Base-by-base conservation (phyloP, 2,329 filamentous ascomycete genomes). In the Claviceps fusiformis region DNA sequence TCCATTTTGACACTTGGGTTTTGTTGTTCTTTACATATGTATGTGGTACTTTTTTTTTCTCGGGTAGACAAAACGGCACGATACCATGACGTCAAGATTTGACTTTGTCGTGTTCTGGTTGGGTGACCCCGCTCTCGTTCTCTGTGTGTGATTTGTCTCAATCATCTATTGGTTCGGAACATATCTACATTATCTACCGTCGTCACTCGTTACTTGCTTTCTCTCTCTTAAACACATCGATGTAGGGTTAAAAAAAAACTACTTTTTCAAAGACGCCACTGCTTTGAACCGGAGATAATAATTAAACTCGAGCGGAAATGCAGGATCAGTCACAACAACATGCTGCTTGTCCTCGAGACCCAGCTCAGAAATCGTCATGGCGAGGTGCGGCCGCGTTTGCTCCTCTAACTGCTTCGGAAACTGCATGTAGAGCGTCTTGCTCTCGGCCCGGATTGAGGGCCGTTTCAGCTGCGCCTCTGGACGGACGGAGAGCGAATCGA, bases 391-490 rank as follows among this genome's bases (percentile, higher is more conserved):
- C 54, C 89, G 77, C 1, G 92, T 96, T 72, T 89, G 81, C 71
- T 89, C 82, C 66, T 95, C 89, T 54, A 98, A 73, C 59, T 87
- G 82, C 6, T 85, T 82, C 1, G 93, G 90, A 33, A 80, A 83
- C 61, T 90, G 89, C 77, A 95, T 93, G 69, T 96, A 98, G 47
- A 98, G 76, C 3, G 89, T 93, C 74, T 87, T 93, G 54, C 81
- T 81, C 62, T 92, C 85, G 0, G 75, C 76, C 51, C 90, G 80
- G 62, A 98, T 80, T 7, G 89, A 95, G 0, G 93, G 92, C 67
- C 90, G 91, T 78, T 96, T 97, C 54, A 98, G 77, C 71, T 97
- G 93, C 56, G 90, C 84, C 68, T 95, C 92, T 2, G 93, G 88
- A 61, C 87, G 81, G 63, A 87, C 81, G 2, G 88, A 87, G 47